Percentiles rank a stretch among this genome's conserved stretches.
These are phyloP conservation scores for Penicillium sclerotigenum DNA, from an alignment of 2,329 filamentous ascomycete genomes.

Conservation along the genomic window DNA sequence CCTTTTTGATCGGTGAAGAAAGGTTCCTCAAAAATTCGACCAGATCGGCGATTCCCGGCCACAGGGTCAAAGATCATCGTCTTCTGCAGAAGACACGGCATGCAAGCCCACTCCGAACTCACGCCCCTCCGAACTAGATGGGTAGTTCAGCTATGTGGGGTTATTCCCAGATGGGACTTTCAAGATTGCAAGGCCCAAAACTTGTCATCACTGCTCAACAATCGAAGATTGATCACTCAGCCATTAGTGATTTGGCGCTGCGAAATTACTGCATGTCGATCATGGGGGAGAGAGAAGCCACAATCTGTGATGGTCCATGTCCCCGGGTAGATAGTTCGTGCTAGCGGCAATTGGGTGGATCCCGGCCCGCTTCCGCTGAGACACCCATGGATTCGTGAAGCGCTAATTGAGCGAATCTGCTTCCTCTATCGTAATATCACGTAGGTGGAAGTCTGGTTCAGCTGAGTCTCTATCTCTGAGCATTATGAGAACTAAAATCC, in stretches of 20 bases:
- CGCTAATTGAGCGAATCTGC: neutral
- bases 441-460: neutral
- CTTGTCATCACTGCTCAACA: neutral
- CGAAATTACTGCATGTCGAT: neutral
- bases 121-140: neutral
- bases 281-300: neutral
- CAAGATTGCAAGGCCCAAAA: neutral
- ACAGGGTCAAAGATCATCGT: neutral
- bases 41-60: neutral
- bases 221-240: neutral
- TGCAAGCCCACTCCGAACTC: neutral
- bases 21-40: neutral
- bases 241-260: neutral
- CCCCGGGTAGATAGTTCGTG: neutral
- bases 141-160: neutral
- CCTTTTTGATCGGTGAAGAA: neutral
- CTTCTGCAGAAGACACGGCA: neutral
- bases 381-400: neutral
- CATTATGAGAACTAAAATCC: neutral
- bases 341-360: neutral
- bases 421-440: neutral
- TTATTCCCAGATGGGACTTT: neutral
- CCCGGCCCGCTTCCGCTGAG: conserved; percentile 4
- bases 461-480: neutral
- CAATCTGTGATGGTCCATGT: neutral